Evolutionary conservation across 768 basidiomycete genomes (phyloP), one percentile per base, ranked within the genome.

Genomic region (Stropharia rugosoannulata): DNA sequence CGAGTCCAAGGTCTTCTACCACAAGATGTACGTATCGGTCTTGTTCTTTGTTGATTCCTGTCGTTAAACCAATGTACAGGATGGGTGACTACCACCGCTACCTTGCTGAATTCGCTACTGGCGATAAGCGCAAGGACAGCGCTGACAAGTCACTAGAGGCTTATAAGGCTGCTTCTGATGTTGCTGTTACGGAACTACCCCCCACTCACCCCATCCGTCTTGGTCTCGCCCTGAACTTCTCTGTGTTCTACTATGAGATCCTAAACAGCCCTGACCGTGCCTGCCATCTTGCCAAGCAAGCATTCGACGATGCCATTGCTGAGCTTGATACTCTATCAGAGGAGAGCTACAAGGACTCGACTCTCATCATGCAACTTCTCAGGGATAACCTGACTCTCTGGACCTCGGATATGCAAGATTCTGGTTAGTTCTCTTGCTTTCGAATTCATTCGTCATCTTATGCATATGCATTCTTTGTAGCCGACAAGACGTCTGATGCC

Each of bases 61-160:
- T 59, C 36, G 41, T 59, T 57, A 39, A 62, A 61, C 64, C 67
- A 38, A 57, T 58, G 55, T 41, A 35, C 66, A 97, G 95, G 95
- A 96, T 93, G 94, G 95, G 95, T 74, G 94, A 98, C 75, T 96
- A 98, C 78, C 94, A 97, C 83, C 93, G 95, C 67, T 98, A 97
- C 79, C 90, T 96, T 64, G 96, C 95, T 66, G 95, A 98, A 78
- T 98, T 98, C 70, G 94, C 95, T 52, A 95, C 93, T 48, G 95
- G 95, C 69, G 94, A 96, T 76, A 94, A 94, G 83, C 91, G 95
- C 76, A 93, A 94, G 79, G 89, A 93, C 69, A 92, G 90, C 62
- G 94, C 95, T 66, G 94, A 97, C 82, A 96, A 96, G 80, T 97
- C 95, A 1, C 82, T 98, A 62, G 93, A 93, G 74, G 92, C 93